Evolutionary conservation across 2,329 filamentous ascomycete genomes (phyloP).

Genomic region (Aspergillus sp.): DNA sequence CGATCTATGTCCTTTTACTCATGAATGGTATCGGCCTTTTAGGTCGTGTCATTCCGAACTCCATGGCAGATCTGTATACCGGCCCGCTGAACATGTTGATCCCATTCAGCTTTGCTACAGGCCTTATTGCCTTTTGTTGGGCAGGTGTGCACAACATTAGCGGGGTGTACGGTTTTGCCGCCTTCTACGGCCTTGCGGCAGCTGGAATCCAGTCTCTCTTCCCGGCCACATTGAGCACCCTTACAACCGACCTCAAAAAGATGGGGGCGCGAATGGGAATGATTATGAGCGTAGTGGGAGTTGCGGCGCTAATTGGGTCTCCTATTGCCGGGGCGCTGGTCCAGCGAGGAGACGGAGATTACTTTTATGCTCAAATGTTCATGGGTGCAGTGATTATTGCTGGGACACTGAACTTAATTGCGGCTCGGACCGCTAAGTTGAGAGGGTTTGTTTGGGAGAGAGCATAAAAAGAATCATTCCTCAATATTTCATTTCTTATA

Average conservation of each 20-base stretch:
- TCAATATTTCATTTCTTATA: neutral
- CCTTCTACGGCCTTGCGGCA: conserved; percentile 63
- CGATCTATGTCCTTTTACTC: conserved; percentile 63
- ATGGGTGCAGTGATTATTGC: conserved; percentile 47
- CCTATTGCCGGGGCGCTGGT: conserved; percentile 57
- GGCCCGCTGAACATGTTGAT: conserved; percentile 64
- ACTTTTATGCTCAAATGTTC: conserved; percentile 54
- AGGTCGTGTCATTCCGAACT: conserved; percentile 59
- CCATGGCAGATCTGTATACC: conserved; percentile 56
- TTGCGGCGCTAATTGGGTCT: conserved; percentile 55
- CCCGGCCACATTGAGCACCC: conserved; percentile 59
- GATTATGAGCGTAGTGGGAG: conserved; percentile 54
- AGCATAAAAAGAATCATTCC: conserved; percentile 23
- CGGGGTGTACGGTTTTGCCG: conserved; percentile 62
- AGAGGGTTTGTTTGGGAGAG: conserved; percentile 34
- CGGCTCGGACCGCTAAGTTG: conserved; percentile 41
- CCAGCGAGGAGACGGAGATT: conserved; percentile 45
- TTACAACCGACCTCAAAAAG: conserved; percentile 55
- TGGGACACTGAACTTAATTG: conserved; percentile 44
- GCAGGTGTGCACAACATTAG: conserved; percentile 52
- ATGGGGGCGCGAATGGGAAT: conserved; percentile 59
- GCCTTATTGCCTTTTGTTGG: conserved; percentile 56
- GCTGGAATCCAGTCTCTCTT: conserved; percentile 67
- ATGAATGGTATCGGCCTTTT: conserved; percentile 63
- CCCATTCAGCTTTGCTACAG: conserved; percentile 47